A percentile compares a stretch with the other conserved stretches of the same genome.
These are phyloP conservation scores for Arthrobotrys entomopaga DNA, from an alignment of 2,329 filamentous ascomycete species.

Conservation along the genomic window DNA sequence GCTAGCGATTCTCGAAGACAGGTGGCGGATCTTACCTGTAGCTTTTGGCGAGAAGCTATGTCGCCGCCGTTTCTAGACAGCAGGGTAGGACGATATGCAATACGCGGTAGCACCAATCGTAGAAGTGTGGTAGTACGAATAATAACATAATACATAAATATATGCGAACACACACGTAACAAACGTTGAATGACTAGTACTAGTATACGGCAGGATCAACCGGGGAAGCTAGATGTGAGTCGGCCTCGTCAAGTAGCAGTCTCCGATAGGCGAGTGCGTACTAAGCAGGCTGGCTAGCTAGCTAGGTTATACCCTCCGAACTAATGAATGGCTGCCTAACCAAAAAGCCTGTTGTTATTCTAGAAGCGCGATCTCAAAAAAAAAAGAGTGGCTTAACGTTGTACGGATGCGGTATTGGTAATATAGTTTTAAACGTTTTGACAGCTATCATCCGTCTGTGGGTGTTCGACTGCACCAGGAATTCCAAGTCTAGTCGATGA, in stretches of 20 bases:
- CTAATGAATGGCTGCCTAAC: slow-evolving; percentile 49
- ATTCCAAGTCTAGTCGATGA: not conserved
- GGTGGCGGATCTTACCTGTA: slow-evolving; percentile 33
- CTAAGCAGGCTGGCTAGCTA: not conserved
- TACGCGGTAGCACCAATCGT: not conserved
- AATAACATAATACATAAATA: slow-evolving; percentile 26
- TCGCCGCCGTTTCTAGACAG: slow-evolving; percentile 9
- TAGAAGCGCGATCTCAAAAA: slow-evolving; percentile 33
- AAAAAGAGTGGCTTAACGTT: slow-evolving; percentile 32
- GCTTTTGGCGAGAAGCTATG: slow-evolving; percentile 37
- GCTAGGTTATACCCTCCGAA: slow-evolving; percentile 5
- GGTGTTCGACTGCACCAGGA: not conserved
- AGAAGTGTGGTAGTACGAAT: slow-evolving; percentile 36
- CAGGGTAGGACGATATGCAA: slow-evolving; percentile 26
- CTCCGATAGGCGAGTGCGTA: not conserved
- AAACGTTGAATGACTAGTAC: not conserved
- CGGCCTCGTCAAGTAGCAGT: too few species aligned
- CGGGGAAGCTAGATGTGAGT: too few species aligned
- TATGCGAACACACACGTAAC: not conserved
- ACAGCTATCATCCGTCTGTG: slow-evolving; percentile 30
- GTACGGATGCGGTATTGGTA: slow-evolving; percentile 36
- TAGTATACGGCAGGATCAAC: not conserved
- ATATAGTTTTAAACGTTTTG: slow-evolving; percentile 52
- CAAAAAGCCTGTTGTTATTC: slow-evolving; percentile 15
- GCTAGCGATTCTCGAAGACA: slow-evolving; percentile 7